Percentiles rank a stretch among this genome's conserved stretches.
Evolutionary conservation across 2,329 filamentous ascomycete genomes (phyloP).

Genomic region (Hypoxylon sp.): DNA sequence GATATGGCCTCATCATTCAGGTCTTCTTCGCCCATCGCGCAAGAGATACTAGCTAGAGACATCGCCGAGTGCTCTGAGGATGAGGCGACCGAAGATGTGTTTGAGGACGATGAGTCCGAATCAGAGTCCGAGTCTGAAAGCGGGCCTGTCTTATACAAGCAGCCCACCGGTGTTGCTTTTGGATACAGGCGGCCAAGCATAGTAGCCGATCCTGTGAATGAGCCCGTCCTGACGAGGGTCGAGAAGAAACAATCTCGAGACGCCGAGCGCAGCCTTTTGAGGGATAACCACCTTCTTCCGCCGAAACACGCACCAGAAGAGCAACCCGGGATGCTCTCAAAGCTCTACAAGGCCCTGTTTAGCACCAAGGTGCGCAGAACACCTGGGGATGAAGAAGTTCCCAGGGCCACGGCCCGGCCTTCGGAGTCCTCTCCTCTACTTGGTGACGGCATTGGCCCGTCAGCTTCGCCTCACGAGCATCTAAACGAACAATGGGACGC

Average conservation of each 20-base stretch:
- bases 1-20: slow-evolving; percentile 66
- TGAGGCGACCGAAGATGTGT: slow-evolving; percentile 57
- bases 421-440: slow-evolving; percentile 59
- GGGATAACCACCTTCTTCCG: slow-evolving; percentile 76
- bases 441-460: slow-evolving; percentile 61
- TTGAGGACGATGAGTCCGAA: slow-evolving; percentile 54
- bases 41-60: slow-evolving; percentile 76
- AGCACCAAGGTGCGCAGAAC: slow-evolving; percentile 67
- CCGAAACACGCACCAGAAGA: slow-evolving; percentile 66
- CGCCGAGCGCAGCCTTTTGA: slow-evolving; percentile 72
- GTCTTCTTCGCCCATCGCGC: slow-evolving; percentile 75
- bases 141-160: slow-evolving; percentile 74
- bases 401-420: slow-evolving; percentile 55
- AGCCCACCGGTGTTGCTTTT: slow-evolving; percentile 82
- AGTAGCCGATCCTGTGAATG: slow-evolving; percentile 67
- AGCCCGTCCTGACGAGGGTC: slow-evolving; percentile 65
- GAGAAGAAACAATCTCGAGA: slow-evolving; percentile 71
- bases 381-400: slow-evolving; percentile 59
- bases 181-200: slow-evolving; percentile 79
- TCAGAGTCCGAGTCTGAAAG: slow-evolving; percentile 57
- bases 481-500: slow-evolving; percentile 86
- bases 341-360: slow-evolving; percentile 62
- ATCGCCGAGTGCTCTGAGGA: slow-evolving; percentile 75
- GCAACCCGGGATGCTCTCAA: slow-evolving; percentile 56
- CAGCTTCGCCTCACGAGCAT: slow-evolving; percentile 66